A percentile compares a stretch with the other conserved stretches of the same genome.
Evolutionary conservation across 768 basidiomycete genomes (phyloP).

Genomic region (Xerocomellus intermedius): DNA sequence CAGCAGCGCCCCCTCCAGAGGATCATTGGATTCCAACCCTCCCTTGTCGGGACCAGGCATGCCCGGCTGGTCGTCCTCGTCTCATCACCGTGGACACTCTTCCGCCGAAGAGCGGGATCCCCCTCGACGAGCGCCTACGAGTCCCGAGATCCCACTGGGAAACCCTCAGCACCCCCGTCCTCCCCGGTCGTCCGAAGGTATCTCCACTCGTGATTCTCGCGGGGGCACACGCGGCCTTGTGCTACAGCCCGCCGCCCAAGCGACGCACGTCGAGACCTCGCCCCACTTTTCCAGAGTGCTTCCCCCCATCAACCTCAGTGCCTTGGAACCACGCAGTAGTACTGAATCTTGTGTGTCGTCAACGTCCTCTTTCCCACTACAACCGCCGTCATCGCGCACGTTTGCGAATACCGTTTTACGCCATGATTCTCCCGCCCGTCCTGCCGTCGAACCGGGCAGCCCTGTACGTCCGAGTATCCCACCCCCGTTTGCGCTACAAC

Average conservation of each 20-base stretch:
- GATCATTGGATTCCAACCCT: constrained; percentile 36
- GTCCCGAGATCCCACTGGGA: constrained; percentile 6
- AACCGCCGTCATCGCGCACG: constrained; percentile 19
- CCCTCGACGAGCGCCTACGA: constrained; percentile 9
- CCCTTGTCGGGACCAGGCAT: constrained; percentile 56
- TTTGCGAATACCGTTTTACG: constrained; percentile 14
- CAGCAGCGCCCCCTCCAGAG: constrained; percentile 17
- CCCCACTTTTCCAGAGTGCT: constrained; percentile 29
- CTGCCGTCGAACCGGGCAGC: constrained; percentile 13
- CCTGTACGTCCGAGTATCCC: constrained; percentile 29
- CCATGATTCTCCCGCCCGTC: constrained; percentile 23
- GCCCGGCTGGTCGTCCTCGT: constrained; percentile 36
- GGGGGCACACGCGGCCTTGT: constrained; percentile 7
- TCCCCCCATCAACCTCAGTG: constrained; percentile 24
- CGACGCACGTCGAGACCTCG: constrained; percentile 15
- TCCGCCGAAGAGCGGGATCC: constrained; percentile 21
- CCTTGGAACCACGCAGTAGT: constrained; percentile 16
- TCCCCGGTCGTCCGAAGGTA: constrained; percentile 8
- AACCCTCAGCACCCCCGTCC: constrained; percentile 1
- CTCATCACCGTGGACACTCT: constrained; percentile 12
- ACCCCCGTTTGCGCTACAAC: constrained; percentile 67
- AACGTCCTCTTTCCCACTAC: constrained; percentile 35
- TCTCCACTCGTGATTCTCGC: constrained; percentile 13
- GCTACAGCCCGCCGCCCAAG: constrained; percentile 10
- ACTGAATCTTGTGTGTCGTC: constrained; percentile 21